A percentile compares a stretch with the other conserved stretches of the same genome.
Evolutionary conservation across 2,329 filamentous ascomycete species (phyloP).

Genomic region (Fulvia fulva): DNA sequence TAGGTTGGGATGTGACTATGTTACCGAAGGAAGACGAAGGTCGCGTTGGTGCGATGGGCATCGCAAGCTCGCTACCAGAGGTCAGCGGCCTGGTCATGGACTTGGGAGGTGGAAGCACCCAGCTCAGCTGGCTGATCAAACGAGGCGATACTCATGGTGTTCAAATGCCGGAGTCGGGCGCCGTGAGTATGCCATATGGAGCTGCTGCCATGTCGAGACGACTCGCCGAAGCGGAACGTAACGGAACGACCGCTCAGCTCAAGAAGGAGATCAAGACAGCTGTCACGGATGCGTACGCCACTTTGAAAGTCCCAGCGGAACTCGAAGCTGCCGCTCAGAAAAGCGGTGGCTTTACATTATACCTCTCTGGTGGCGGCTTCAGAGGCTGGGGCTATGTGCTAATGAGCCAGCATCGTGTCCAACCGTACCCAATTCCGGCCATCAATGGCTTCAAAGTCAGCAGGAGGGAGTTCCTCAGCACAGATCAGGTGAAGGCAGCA

Average conservation of each 20-base stretch:
- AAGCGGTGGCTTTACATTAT: slow-evolving; percentile 61
- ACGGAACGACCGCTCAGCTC: slow-evolving; percentile 36
- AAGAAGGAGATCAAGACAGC: slow-evolving; percentile 48
- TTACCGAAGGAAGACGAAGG: slow-evolving; percentile 79
- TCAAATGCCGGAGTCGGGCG: slow-evolving; percentile 50
- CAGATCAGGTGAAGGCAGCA: slow-evolving; percentile 41
- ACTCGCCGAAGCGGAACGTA: slow-evolving; percentile 45
- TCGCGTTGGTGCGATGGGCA: slow-evolving; percentile 75
- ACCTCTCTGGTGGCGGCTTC: slow-evolving; percentile 86
- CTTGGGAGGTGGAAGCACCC: slow-evolving; percentile 69
- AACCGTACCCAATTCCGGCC: slow-evolving; percentile 77
- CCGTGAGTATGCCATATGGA: slow-evolving; percentile 66
- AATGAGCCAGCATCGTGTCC: slow-evolving; percentile 69
- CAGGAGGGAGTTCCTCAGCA: slow-evolving; percentile 58
- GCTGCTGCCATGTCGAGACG: slow-evolving; percentile 61
- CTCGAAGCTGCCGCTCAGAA: slow-evolving; percentile 43
- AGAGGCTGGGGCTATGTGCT: slow-evolving; percentile 86
- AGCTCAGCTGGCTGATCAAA: slow-evolving; percentile 61
- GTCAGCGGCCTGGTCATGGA: slow-evolving; percentile 83
- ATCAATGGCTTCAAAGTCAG: slow-evolving; percentile 73
- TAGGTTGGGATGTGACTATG: slow-evolving; percentile 67
- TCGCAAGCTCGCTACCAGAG: slow-evolving; percentile 66
- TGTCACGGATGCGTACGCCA: slow-evolving; percentile 42
- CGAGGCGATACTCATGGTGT: slow-evolving; percentile 49
- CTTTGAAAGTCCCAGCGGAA: slow-evolving; percentile 54